Percentiles rank a stretch among this genome's conserved stretches.
Conservation (phyloP, 2,329 filamentous ascomycete species). For the Apiospora rasikravindrae region DNA sequence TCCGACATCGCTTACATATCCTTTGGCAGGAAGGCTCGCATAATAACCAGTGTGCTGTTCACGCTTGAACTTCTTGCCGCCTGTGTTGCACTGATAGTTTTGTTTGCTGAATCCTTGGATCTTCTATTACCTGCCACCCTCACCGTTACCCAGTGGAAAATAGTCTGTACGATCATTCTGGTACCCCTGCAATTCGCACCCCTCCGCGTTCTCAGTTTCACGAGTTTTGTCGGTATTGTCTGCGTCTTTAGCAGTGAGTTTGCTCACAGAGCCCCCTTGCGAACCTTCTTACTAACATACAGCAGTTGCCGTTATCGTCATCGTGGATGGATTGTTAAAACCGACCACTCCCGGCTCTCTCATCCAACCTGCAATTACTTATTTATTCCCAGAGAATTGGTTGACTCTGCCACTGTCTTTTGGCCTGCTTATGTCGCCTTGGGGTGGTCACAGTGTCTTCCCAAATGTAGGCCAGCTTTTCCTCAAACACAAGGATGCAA, state of each 20-base stretch:
- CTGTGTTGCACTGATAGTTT: constrained; percentile 85
- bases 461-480: constrained; percentile 65
- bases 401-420: constrained; percentile 84
- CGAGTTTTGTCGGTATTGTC: constrained; percentile 90
- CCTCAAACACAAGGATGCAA: not conserved
- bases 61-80: constrained; percentile 85
- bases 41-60: constrained; percentile 85
- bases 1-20: constrained; percentile 92
- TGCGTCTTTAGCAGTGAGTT: constrained; percentile 86
- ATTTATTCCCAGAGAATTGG: constrained; percentile 87
- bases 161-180: constrained; percentile 78
- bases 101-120: constrained; percentile 91
- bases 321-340: constrained; percentile 87
- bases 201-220: constrained; percentile 83
- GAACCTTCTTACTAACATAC: not conserved
- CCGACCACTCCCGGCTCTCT: constrained; percentile 80
- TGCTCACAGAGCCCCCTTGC: not conserved
- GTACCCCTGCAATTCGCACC: constrained; percentile 86
- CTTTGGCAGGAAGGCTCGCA: constrained; percentile 80
- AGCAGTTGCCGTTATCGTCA: constrained; percentile 82
- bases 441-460: constrained; percentile 72
- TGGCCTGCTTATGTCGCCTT: constrained; percentile 83
- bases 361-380: constrained; percentile 77
- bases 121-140: constrained; percentile 74
- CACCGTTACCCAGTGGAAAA: constrained; percentile 78